Evolutionary conservation across 306 rosid genomes (phyloP), one percentile per base, ranked within the genome.

Genomic region (Castanea mollissima): DNA sequence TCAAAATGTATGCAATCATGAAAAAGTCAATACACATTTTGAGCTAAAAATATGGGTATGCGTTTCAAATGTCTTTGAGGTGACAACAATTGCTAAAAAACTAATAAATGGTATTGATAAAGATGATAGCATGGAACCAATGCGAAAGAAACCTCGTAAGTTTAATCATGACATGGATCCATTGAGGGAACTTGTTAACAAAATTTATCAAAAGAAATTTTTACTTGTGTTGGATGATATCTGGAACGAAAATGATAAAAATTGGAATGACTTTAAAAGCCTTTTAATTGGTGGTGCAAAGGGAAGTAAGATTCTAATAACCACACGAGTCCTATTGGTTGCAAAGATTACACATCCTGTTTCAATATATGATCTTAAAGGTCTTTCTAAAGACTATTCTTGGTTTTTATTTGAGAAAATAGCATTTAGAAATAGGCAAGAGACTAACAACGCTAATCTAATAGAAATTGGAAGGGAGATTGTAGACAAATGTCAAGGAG

Each of bases 151-250:
- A 35, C 41, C 2, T 35, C 8, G 41, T 1, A 35, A 35, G 41
- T 35, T 35, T 35, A 35, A 35, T 34, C 38, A 5, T 6, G 5
- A 34, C 38, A 64, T 83, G 64, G 87, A 81, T 75, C 62, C 55
- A 57, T 15, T 79, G 25, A 80, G 70, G n/a, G 55, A 63, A 4
- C 54, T 79, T 8, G 63, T 82, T 55, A 9, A 29, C 13, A 79
- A 69, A 73, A 68, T 87, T 13, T 4, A 16, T 3, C 73, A 82
- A 38, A 82, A 78, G 71, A 82, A 16, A 27, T 85, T 49, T 70
- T 60, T 87, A 12, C 81, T 87, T 12, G 88, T 85, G n/a, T 69
- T 87, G 6, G 91, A 87, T 7, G 88, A 85, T 20, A 58, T 75
- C 7, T 87, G 88, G 88, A 77, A 78, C 3, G 83, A 85, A 13